Evolutionary conservation across 148 eudicot species (phyloP).

Genomic region (Spergularia marina): DNA sequence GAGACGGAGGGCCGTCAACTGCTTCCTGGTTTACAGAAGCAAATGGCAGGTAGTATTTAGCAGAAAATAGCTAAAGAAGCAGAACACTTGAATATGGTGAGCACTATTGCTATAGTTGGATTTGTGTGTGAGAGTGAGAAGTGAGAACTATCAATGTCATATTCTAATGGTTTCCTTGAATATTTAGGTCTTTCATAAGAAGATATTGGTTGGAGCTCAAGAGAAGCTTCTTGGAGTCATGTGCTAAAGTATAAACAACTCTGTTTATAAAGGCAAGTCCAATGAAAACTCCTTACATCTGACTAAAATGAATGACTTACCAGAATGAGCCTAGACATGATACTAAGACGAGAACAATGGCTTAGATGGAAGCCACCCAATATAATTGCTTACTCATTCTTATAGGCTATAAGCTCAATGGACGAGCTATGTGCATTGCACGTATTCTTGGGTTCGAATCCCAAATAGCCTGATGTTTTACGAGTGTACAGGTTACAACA

Average conservation of each 20-base stretch:
- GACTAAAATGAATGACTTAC: neutral
- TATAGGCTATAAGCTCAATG: no score
- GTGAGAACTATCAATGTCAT: neutral
- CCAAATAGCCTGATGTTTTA: no score
- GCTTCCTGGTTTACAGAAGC: conserved; percentile 18
- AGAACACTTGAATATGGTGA: conserved; percentile 49
- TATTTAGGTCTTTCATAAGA: conserved; percentile 44
- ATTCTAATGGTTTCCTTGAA: neutral
- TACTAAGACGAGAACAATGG: no score
- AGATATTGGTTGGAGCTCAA: conserved; percentile 31
- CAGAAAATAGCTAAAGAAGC: conserved; percentile 43
- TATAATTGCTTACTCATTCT: no score
- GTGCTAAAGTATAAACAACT: neutral
- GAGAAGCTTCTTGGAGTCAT: conserved; percentile 17
- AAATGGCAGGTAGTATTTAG: conserved; percentile 26
- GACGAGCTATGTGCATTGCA: no score
- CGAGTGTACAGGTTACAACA: no score
- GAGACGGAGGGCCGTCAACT: conserved; percentile 25
- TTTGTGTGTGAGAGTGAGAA: conserved; percentile 1
- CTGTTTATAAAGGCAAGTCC: neutral
- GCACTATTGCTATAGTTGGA: neutral
- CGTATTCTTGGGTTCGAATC: no score
- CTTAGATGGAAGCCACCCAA: no score
- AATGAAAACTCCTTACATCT: neutral
- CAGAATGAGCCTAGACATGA: conserved; percentile 6